A percentile compares a stretch with the other conserved stretches of the same genome.
Conservation (phyloP, 345 rosid genomes). For the Linum tenue region DNA sequence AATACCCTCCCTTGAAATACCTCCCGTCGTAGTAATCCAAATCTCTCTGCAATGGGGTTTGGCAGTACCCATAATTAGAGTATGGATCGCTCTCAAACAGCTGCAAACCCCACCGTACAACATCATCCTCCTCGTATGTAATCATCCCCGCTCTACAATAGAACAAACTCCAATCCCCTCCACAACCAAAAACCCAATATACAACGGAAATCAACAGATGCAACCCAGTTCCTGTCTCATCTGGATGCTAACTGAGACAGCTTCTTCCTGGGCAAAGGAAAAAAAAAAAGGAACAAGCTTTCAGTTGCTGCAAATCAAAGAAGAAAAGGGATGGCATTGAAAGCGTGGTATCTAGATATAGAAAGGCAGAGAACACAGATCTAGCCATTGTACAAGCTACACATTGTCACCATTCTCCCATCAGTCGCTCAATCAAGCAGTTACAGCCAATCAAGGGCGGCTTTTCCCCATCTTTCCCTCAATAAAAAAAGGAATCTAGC, state of each 20-base stretch:
- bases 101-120: conserved; percentile 51
- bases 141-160: conserved; percentile 21
- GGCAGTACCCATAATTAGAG: conserved; percentile 29
- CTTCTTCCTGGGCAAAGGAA: not conserved
- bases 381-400: not conserved
- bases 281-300: too few relatives aligned
- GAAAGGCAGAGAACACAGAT: not conserved
- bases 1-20: conserved; percentile 31
- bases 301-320: not conserved
- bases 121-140: conserved; percentile 51
- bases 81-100: conserved; percentile 47
- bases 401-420: not conserved
- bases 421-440: not conserved
- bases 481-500: not conserved
- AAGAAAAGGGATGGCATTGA: too few relatives aligned
- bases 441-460: not conserved
- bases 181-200: not conserved
- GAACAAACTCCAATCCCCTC: not conserved
- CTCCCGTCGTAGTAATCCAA: conserved; percentile 30
- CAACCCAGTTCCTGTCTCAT: not conserved
- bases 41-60: conserved; percentile 25
- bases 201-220: not conserved
- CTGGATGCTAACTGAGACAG: not conserved
- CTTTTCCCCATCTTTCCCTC: too few relatives aligned
- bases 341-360: too few relatives aligned